phyloP scores from a whole-genome alignment of 495 filamentous ascomycete species.

The Xylaria nigripes region DNA sequence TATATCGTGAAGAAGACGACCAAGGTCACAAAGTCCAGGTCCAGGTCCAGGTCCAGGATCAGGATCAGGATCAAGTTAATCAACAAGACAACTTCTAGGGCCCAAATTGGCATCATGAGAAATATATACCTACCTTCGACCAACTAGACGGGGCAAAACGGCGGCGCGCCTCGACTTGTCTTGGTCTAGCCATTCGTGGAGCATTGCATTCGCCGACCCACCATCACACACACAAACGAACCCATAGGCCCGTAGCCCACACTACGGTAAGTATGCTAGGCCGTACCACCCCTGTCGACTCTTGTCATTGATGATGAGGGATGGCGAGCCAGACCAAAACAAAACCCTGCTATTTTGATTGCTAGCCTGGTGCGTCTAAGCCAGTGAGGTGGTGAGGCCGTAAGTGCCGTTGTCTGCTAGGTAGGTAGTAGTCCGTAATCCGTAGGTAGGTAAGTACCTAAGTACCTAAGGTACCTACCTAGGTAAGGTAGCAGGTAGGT shows the following conservation, averaged over 20 bases:
- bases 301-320: conserved; percentile 7
- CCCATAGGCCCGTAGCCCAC: neutral
- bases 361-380: neutral
- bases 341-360: conserved; percentile 3
- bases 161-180: conserved; percentile 1
- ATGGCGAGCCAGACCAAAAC: neutral
- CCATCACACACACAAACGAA: neutral
- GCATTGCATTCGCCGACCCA: neutral
- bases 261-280: neutral
- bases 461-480: too few relatives aligned
- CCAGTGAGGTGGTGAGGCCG: neutral
- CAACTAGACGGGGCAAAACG: conserved; percentile 4
- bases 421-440: neutral
- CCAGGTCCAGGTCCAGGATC: neutral
- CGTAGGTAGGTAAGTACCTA: too few relatives aligned
- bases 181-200: neutral
- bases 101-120: conserved; percentile 12
- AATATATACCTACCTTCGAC: conserved; percentile 10
- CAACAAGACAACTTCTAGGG: conserved; percentile 5
- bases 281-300: conserved; percentile 11
- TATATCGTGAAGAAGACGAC: neutral
- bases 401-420: too few relatives aligned
- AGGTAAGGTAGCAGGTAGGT: too few relatives aligned
- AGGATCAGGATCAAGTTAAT: conserved; percentile 3
- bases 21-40: neutral